A percentile compares a stretch with the other conserved stretches of the same genome.
Evolutionary conservation across 495 filamentous ascomycete species (phyloP).

Genomic region (Trichoderma asperelloides): DNA sequence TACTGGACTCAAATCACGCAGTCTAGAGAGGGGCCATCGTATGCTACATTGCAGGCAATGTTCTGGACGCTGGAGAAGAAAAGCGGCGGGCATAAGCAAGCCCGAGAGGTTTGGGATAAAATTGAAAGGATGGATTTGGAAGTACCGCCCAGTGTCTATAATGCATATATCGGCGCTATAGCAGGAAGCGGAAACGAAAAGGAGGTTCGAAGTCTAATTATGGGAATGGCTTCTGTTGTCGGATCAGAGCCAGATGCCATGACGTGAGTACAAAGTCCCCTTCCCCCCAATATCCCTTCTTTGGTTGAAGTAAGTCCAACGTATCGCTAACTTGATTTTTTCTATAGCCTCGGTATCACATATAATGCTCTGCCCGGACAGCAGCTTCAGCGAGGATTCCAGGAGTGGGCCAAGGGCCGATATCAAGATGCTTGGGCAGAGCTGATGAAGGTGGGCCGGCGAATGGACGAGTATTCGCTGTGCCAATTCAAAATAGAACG

Average conservation of each 20-base stretch:
- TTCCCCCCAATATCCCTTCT: constrained; percentile 1
- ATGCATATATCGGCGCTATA: constrained; percentile 63
- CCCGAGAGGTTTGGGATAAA: constrained; percentile 65
- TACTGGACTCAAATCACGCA: constrained; percentile 76
- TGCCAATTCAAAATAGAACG: constrained; percentile 34
- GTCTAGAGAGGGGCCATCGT: constrained; percentile 72
- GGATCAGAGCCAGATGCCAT: constrained; percentile 55
- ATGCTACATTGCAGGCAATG: constrained; percentile 65
- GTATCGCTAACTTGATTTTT: constrained; percentile 12
- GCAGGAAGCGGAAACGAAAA: constrained; percentile 60
- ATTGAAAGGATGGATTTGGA: constrained; percentile 66
- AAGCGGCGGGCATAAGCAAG: constrained; percentile 52
- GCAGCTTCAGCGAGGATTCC: constrained; percentile 55
- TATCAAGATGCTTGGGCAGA: constrained; percentile 62
- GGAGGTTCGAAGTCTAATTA: constrained; percentile 53
- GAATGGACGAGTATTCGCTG: constrained; percentile 28
- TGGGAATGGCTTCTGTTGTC: constrained; percentile 52
- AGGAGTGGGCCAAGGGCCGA: constrained; percentile 56
- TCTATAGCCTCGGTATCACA: constrained; percentile 51
- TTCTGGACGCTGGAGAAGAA: constrained; percentile 65
- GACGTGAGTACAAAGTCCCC: constrained; percentile 54
- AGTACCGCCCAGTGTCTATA: constrained; percentile 61
- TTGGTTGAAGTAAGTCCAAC: background rate
- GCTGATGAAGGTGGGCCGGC: constrained; percentile 41
- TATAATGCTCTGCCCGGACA: constrained; percentile 60